Evolutionary conservation across 2,329 filamentous ascomycete species (phyloP).

Genomic region (Parafenestella ontariensis): DNA sequence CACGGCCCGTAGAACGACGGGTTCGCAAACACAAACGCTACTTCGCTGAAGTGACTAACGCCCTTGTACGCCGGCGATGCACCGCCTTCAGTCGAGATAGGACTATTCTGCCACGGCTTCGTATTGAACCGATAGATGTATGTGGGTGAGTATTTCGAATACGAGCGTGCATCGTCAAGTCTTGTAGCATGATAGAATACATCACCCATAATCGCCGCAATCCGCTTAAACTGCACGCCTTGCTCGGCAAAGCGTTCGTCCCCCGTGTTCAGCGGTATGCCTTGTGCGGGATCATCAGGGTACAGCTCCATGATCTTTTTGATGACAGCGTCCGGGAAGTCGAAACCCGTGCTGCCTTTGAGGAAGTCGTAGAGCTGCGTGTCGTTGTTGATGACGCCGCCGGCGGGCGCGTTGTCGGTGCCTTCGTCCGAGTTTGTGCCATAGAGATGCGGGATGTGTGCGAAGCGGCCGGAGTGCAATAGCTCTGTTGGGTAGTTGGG

Average conservation of each 20-base stretch:
- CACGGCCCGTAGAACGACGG: conserved; percentile 47
- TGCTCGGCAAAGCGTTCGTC: conserved; percentile 39
- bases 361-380: conserved; percentile 54
- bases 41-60: conserved; percentile 62
- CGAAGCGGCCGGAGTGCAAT: conserved; percentile 65
- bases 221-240: conserved; percentile 61
- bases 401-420: conserved; percentile 61
- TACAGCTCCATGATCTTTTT: conserved; percentile 43
- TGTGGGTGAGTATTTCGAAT: conserved; percentile 57
- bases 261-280: conserved; percentile 45
- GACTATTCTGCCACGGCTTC: conserved; percentile 36
- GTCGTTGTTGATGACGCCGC: conserved; percentile 63
- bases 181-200: conserved; percentile 64
- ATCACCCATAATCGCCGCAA: conserved; percentile 62
- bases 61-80: conserved; percentile 53
- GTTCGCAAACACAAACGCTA: conserved; percentile 57
- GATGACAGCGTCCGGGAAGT: conserved; percentile 40
- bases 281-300: conserved; percentile 41
- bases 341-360: conserved; percentile 42
- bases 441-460: conserved; percentile 68
- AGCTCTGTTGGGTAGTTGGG: conserved; percentile 61
- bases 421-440: conserved; percentile 74
- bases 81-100: conserved; percentile 51
- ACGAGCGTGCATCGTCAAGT: conserved; percentile 49
- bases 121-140: conserved; percentile 70